These are phyloP conservation scores for Sextonia rubra DNA, from an alignment of 164 flowering plant genomes.

Conservation along the genomic window DNA sequence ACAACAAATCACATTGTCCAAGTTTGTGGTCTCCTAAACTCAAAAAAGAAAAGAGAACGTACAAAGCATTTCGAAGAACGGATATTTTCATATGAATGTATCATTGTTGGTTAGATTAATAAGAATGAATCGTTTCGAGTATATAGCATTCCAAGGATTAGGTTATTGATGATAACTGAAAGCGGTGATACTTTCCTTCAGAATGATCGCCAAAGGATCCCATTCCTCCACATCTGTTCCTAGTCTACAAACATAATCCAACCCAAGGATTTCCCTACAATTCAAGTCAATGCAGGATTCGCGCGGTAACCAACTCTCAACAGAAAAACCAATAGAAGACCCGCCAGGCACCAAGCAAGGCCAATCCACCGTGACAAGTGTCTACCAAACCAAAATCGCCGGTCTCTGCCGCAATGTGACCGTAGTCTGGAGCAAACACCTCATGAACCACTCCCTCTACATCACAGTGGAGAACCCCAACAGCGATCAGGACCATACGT, in stretches of 20 bases:
- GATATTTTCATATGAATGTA: neutral
- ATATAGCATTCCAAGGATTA: neutral
- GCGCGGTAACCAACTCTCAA: neutral
- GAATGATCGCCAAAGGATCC: neutral
- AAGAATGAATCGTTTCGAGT: too few relatives aligned
- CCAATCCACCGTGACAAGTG: constrained; percentile 32
- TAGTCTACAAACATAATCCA: neutral
- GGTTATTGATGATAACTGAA: neutral
- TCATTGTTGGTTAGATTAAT: too few relatives aligned
- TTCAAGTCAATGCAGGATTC: neutral
- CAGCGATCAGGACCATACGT: constrained; percentile 36
- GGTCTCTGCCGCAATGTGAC: constrained; percentile 26
- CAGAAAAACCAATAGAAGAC: constrained; percentile 20
- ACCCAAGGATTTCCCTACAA: neutral
- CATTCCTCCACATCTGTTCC: neutral
- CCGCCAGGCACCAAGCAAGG: constrained; percentile 17
- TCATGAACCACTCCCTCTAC: constrained; percentile 33
- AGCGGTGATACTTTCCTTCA: too few relatives aligned
- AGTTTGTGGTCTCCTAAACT: too few relatives aligned
- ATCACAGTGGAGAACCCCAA: constrained; percentile 31
- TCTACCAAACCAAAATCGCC: constrained; percentile 39
- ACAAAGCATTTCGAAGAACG: neutral
- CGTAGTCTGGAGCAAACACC: constrained; percentile 46
- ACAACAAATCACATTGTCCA: too few relatives aligned
- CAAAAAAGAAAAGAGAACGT: neutral